Base-by-base conservation (phyloP, 2,329 filamentous ascomycete species). In the Cercospora beticola region DNA sequence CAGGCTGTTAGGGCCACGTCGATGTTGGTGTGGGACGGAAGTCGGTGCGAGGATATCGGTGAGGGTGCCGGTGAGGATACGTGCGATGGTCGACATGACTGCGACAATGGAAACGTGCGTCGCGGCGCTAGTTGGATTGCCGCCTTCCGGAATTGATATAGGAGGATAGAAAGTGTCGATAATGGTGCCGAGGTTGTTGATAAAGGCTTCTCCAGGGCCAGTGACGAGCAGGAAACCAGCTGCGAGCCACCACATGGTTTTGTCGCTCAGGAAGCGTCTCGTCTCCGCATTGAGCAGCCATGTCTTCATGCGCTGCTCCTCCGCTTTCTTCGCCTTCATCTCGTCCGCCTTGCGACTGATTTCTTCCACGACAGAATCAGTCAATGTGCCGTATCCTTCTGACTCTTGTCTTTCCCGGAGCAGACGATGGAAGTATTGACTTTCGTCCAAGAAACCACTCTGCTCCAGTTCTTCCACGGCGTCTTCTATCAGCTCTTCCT, bases 231-330 rank as follows among this genome's bases (percentile, higher is more conserved):
- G 92, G 81, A 99, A 98, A 21, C 93, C 94, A 0, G 90, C 83
- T 0, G 94, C 93, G 73, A 99, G 90, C 78, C 89, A 92, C 94
- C 94, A 99, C 94, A 98, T 98, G 12, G 93, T 97, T 69, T 87
- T 89, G 74, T 99, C 95, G 26, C 87, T 86, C 9, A 99, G 85
- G 79, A 98, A 99, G 3, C 89, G 85, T 12, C 89, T 86, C 0
- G 95, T 98, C 78, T 97, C 94, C 56, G 92, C 92, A 75, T 98
- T 98, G 73, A 98, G 86, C 4, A 97, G 85, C 89, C 91, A 95
- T 16, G 89, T 89, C 84, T 97, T 97, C 84, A 94, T 96, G 71
- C 89, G 84, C 46, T 86, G 81, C 73, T 88, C 86, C 71, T 87
- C 84, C 65, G 85, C 82, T 31, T 83, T 82, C 40, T 81, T 79